phyloP scores from a whole-genome alignment of 768 basidiomycete genomes.

The Termitomyces sp. region DNA sequence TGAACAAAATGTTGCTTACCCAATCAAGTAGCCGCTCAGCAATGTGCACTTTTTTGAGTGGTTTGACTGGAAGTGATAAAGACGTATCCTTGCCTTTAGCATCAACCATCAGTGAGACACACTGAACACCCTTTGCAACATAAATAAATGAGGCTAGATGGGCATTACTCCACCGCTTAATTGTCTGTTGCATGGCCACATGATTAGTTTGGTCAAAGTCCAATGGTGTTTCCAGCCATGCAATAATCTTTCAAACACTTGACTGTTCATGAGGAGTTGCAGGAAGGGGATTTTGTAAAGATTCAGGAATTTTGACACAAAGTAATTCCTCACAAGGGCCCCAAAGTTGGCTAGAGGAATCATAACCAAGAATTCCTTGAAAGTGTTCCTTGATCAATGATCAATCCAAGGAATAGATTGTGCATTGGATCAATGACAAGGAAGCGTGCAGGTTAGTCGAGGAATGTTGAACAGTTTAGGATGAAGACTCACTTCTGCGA shows the following conservation, averaged over 20 bases:
- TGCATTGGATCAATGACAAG: too few species aligned
- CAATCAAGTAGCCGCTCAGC: background rate
- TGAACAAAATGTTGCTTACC: background rate
- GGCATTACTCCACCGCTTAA: background rate
- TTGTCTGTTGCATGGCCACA: background rate
- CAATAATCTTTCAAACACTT: background rate
- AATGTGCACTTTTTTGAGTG: background rate
- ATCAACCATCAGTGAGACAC: too few species aligned
- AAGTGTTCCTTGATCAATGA: slow-evolving; percentile 18
- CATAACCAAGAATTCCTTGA: slow-evolving; percentile 14
- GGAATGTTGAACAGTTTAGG: too few species aligned
- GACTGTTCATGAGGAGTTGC: background rate
- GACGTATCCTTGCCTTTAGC: background rate
- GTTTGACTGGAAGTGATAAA: background rate
- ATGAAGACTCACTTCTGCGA: too few species aligned
- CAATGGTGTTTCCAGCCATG: background rate
- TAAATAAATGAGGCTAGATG: background rate
- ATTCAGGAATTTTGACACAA: background rate
- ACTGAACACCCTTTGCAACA: too few species aligned
- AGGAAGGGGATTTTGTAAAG: background rate
- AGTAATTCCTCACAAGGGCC: background rate
- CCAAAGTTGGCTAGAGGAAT: background rate
- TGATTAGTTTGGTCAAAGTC: background rate
- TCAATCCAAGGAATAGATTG: slow-evolving; percentile 12
- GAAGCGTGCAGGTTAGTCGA: slow-evolving; percentile 13